Evolutionary conservation across 75 land plant species (phyloP).

Genomic region (Gnetum montanum): DNA sequence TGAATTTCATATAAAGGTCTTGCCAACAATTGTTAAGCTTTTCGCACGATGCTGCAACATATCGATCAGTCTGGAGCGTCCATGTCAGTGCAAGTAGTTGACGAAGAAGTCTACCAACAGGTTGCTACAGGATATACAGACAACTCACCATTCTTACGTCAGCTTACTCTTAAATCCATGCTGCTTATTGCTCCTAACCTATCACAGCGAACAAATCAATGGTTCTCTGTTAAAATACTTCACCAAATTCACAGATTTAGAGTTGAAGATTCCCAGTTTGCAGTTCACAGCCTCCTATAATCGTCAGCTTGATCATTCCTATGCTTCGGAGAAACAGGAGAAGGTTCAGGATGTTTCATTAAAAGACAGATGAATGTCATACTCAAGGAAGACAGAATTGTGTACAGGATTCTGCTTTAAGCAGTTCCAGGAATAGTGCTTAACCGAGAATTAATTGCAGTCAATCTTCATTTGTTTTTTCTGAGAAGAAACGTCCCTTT

Average conservation of each 20-base stretch:
- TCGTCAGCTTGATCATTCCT: slow-evolving; percentile 3
- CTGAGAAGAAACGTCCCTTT: too few species aligned
- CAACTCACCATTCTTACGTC: slow-evolving; percentile 92
- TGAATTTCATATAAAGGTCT: slow-evolving; percentile 78
- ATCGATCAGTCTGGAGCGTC: slow-evolving; percentile 94
- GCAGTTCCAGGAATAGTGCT: slow-evolving; percentile 1
- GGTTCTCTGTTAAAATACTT: too few species aligned
- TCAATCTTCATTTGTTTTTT: too few species aligned
- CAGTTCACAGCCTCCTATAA: background rate
- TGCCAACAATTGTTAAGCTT: slow-evolving; percentile 90
- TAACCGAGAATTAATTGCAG: too few species aligned
- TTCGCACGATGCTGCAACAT: slow-evolving; percentile 92
- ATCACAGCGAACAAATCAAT: slow-evolving; percentile 23
- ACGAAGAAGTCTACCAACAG: slow-evolving; percentile 98
- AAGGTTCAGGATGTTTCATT: slow-evolving; percentile 1
- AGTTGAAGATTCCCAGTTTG: slow-evolving; percentile 5
- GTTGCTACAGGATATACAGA: slow-evolving; percentile 92
- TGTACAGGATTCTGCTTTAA: slow-evolving; percentile 1
- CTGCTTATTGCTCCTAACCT: slow-evolving; percentile 89
- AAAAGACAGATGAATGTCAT: background rate
- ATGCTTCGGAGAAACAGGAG: slow-evolving; percentile 1
- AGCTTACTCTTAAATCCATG: slow-evolving; percentile 95
- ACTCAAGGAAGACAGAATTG: background rate
- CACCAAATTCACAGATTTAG: background rate
- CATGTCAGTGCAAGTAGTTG: slow-evolving; percentile 80